Conservation (phyloP, 139 green algal genomes). For the Auxenochlorella pyrenoidosa region DNA sequence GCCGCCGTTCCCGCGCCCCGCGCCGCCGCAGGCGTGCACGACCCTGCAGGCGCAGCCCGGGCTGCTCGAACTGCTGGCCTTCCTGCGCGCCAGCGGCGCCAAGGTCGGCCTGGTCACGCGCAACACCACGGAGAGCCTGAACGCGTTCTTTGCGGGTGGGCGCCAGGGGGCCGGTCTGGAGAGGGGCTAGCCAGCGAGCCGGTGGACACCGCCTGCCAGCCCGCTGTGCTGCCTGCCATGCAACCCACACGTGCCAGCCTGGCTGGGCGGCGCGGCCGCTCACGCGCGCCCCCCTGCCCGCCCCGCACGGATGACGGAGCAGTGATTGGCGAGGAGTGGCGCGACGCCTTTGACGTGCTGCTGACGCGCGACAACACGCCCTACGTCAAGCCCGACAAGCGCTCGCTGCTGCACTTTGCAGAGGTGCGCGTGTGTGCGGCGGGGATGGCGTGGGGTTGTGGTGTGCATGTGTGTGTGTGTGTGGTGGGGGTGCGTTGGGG, state of each 20-base stretch:
- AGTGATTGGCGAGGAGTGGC: slow-evolving; percentile 67
- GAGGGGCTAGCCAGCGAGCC: neutral
- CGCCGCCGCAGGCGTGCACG: slow-evolving; percentile 17
- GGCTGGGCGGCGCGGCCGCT: too few species aligned
- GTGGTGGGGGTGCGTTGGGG: too few species aligned
- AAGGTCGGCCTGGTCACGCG: slow-evolving; percentile 74
- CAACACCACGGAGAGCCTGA: slow-evolving; percentile 69
- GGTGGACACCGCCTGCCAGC: too few species aligned
- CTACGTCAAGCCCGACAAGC: slow-evolving; percentile 79
- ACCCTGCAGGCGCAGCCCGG: slow-evolving; percentile 51
- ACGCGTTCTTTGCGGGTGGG: slow-evolving; percentile 64
- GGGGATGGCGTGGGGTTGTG: too few species aligned
- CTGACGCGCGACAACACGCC: slow-evolving; percentile 69
- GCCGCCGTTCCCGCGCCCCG: too few species aligned
- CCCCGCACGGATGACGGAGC: too few species aligned
- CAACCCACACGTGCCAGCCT: too few species aligned
- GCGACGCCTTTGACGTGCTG: slow-evolving; percentile 61
- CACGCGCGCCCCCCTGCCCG: neutral
- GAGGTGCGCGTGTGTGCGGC: too few species aligned
- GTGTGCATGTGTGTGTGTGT: neutral
- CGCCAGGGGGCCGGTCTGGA: too few species aligned
- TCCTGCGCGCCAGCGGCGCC: neutral
- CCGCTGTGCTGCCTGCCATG: neutral
- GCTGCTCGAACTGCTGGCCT: slow-evolving; percentile 57
- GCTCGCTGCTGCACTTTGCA: slow-evolving; percentile 69